Conservation (phyloP, 2,329 filamentous ascomycete species). For the Sporothrix curviconia region DNA sequence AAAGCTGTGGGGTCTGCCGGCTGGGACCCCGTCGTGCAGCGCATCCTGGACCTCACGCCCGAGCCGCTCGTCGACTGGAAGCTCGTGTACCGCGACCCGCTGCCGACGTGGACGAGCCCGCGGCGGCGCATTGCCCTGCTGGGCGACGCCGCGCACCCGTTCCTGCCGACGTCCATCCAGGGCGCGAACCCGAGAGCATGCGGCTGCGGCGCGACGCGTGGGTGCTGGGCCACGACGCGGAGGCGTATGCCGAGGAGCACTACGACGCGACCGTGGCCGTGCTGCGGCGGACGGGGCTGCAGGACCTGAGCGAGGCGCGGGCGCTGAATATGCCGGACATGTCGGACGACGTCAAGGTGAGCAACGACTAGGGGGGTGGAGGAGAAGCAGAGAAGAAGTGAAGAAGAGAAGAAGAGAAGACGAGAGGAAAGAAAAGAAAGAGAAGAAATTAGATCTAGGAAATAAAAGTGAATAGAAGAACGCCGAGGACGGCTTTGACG, state of each 20-base stretch:
- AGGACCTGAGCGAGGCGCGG: slow-evolving; percentile 14
- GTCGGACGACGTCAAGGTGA: background rate
- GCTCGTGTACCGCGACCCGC: slow-evolving; percentile 42
- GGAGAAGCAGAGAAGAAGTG: background rate
- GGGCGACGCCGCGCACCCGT: slow-evolving; percentile 45
- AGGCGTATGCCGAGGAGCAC: slow-evolving; percentile 25
- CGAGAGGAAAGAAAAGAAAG: no score
- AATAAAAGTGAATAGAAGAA: no score
- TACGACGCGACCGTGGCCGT: slow-evolving; percentile 19
- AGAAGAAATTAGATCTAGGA: no score
- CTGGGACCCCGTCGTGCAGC: slow-evolving; percentile 44
- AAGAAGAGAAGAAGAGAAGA: no score
- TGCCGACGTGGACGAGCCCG: slow-evolving; percentile 43
- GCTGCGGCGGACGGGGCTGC: slow-evolving; percentile 15
- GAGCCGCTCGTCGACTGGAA: slow-evolving; percentile 45
- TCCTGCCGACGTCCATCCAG: slow-evolving; percentile 42
- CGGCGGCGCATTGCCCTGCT: slow-evolving; percentile 38
- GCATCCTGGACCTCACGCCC: slow-evolving; percentile 42
- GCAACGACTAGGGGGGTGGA: background rate
- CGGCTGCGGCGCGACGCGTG: slow-evolving; percentile 45
- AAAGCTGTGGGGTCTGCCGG: slow-evolving; percentile 46
- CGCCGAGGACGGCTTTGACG: slow-evolving; percentile 34
- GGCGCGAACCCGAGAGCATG: slow-evolving; percentile 43
- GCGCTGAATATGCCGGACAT: slow-evolving; percentile 13
- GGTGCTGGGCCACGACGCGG: slow-evolving; percentile 35